Percentiles rank a stretch among this genome's conserved stretches.
These are phyloP conservation scores for Rhodamnia rubescens DNA, from an alignment of 345 rosid genomes.

Conservation along the genomic window DNA sequence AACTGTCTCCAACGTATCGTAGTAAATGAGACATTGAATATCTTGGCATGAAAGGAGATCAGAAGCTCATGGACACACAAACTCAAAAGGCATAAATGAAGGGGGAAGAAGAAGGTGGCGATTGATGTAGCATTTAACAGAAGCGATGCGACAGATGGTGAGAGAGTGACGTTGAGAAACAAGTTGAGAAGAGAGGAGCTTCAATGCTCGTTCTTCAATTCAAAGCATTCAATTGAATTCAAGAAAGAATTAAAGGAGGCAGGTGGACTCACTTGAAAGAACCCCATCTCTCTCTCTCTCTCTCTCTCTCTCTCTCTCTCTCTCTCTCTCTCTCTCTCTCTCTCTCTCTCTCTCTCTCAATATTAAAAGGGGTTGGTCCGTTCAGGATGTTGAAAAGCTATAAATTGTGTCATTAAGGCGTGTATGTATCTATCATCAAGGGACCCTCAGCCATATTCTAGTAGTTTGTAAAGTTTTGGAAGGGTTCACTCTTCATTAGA, in stretches of 20 bases:
- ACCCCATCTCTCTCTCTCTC: background rate
- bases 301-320: background rate
- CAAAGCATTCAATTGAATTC: background rate
- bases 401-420: background rate
- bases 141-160: background rate
- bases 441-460: background rate
- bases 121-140: background rate
- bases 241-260: background rate
- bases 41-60: background rate
- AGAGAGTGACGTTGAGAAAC: background rate
- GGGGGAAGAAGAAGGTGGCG: background rate
- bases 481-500: background rate
- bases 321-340: background rate
- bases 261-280: background rate
- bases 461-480: background rate
- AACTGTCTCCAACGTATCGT: background rate
- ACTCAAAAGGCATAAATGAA: background rate
- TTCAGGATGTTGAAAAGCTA: background rate
- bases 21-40: background rate
- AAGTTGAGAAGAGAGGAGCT: background rate
- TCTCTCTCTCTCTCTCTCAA: background rate
- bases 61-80: background rate
- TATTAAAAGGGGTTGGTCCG: background rate
- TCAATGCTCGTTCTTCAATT: background rate
- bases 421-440: background rate